phyloP scores from a whole-genome alignment of 352 stramenopile genomes.

The Pythium biforme region DNA sequence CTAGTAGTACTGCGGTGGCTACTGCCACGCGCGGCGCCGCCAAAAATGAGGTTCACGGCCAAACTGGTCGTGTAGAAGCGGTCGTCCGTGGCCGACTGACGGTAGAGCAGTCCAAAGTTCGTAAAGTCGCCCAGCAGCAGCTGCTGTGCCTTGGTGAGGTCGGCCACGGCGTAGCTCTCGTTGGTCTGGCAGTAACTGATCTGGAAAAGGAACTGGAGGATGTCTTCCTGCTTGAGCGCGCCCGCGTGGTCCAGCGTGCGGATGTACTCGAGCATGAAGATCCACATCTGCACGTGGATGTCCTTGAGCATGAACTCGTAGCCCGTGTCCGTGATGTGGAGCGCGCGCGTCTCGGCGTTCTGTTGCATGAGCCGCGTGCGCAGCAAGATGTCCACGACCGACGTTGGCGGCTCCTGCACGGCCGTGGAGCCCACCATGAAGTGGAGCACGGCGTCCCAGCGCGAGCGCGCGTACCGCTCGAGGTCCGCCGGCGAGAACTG shows the following conservation, averaged over 20 bases:
- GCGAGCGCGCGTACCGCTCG: slow-evolving; percentile 35
- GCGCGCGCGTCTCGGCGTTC: slow-evolving; percentile 52
- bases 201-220: slow-evolving; percentile 89
- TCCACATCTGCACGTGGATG: slow-evolving; percentile 91
- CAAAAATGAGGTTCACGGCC: slow-evolving; percentile 90
- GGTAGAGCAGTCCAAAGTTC: slow-evolving; percentile 86
- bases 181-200: slow-evolving; percentile 89
- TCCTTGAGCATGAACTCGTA: slow-evolving; percentile 93
- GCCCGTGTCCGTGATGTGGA: slow-evolving; percentile 86
- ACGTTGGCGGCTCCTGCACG: slow-evolving; percentile 30
- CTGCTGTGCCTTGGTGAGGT: slow-evolving; percentile 77
- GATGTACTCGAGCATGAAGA: slow-evolving; percentile 91
- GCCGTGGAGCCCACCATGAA: slow-evolving; percentile 47
- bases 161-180: slow-evolving; percentile 75
- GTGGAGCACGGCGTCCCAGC: slow-evolving; percentile 43
- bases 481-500: slow-evolving; percentile 29
- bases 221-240: slow-evolving; percentile 79
- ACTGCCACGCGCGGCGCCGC: slow-evolving; percentile 30
- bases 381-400: slow-evolving; percentile 62
- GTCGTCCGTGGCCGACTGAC: slow-evolving; percentile 46
- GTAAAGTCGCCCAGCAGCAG: slow-evolving; percentile 82
- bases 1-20: not conserved
- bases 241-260: slow-evolving; percentile 74
- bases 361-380: slow-evolving; percentile 71
- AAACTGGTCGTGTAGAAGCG: slow-evolving; percentile 90